Base-by-base conservation (phyloP, 1,284 basidiomycete genomes). In the Coniophora puteana region DNA sequence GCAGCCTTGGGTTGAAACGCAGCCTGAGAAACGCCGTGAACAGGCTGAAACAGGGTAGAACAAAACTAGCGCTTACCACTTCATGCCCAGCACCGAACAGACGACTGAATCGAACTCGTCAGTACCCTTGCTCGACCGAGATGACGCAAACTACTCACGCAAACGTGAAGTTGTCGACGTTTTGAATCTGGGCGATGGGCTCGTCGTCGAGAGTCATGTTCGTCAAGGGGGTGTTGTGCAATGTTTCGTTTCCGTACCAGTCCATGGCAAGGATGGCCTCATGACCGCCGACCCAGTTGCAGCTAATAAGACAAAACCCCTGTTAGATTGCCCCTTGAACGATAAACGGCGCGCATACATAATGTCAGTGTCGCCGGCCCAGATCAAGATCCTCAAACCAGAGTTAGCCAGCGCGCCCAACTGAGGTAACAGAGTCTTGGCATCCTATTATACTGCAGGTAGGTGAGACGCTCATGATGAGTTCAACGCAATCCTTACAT, bases 291-390 rank as follows among this genome's bases (percentile, higher is more conserved):
- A 81, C 57, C 80, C 80, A 82, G 52, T 83, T 81, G 48, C 78
- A 82, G 46, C 80, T 80, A 23, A n/a, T n/a, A n/a, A n/a, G 14
- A 46, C 16, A 12, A 33, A 33, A 33, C 8, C n/a, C 43, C n/a
- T 14, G 6, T 45, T 22, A 43, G 17, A 10, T 18, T 21, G 22
- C 36, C 36, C 29, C 14, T 5, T 16, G 7, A 31, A 37, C 35
- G 4, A 28, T 21, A 14, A 32, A 4, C 16, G 36, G 5, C 0
- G 32, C 4, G 54, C 64, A 36, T 41, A 80, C 79, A 71, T 78
- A 53, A 82, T 80, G 51, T 83, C 80, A 28, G 77, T 71, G 48
- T 83, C 80, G 12, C 80, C 80, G 29, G 77, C 78, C 80, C 80
- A 81, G 31, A 81, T 73, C 7, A 83, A 62, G 18, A 74, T 69